Evolutionary conservation across 2,329 filamentous ascomycete genomes (phyloP).

Genomic region (Colletotrichum costaricense): DNA sequence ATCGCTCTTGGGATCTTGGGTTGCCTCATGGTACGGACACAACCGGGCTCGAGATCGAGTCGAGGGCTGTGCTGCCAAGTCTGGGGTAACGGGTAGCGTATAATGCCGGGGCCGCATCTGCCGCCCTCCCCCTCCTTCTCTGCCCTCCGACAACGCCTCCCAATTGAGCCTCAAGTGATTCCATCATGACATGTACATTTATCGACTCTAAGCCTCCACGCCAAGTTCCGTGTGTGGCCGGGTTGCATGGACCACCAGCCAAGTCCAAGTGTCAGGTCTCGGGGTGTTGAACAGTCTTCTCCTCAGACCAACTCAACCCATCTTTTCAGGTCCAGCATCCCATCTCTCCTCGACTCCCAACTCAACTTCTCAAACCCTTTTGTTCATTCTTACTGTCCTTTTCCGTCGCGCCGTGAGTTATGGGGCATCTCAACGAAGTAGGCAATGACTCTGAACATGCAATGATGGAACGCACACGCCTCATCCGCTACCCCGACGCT

Average conservation of each 20-base stretch:
- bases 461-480: conserved; percentile 2
- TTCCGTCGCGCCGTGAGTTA: not conserved
- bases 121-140: not conserved
- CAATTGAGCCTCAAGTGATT: conserved; percentile 20
- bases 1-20: not conserved
- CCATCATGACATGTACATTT: not conserved
- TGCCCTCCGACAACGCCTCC: not conserved
- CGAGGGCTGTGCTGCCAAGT: conserved; percentile 6
- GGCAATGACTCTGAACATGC: not conserved
- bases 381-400: conserved; percentile 10
- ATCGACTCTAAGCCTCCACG: not conserved
- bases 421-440: too few species aligned
- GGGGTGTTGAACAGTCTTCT: not conserved
- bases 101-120: not conserved
- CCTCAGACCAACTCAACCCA: not conserved
- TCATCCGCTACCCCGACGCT: conserved; percentile 33
- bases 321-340: not conserved
- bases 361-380: not conserved
- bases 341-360: not conserved
- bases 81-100: conserved; percentile 8
- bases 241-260: not conserved
- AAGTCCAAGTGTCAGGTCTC: not conserved
- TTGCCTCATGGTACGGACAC: not conserved
- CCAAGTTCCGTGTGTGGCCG: not conserved
- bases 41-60: not conserved